Evolutionary conservation across 306 rosid genomes (phyloP).

Genomic region (Prunus mume): DNA sequence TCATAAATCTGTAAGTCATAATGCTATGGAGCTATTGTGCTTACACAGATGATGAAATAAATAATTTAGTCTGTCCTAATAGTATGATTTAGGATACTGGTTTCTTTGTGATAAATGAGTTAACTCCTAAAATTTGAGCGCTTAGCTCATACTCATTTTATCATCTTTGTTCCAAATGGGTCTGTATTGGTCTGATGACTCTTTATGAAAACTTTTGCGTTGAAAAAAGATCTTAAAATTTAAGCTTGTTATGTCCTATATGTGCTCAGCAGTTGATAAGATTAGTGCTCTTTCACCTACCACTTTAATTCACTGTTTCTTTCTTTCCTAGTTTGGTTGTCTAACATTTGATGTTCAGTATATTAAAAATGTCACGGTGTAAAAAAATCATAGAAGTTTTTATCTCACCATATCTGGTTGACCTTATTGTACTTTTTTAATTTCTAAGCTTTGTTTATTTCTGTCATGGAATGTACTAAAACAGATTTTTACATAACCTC

Average conservation of each 20-base stretch:
- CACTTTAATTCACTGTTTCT: too few relatives aligned
- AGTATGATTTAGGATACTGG: background rate
- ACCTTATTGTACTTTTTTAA: too few relatives aligned
- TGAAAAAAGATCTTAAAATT: too few relatives aligned
- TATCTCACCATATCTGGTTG: too few relatives aligned
- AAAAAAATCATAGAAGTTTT: too few relatives aligned
- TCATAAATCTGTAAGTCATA: background rate
- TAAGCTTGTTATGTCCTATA: too few relatives aligned
- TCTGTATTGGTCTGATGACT: background rate
- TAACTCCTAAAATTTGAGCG: background rate
- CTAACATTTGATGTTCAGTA: too few relatives aligned
- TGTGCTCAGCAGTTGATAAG: too few relatives aligned
- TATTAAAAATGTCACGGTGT: too few relatives aligned
- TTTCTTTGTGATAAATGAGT: too few relatives aligned
- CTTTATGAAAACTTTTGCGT: background rate
- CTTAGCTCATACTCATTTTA: background rate
- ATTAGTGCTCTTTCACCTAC: too few relatives aligned
- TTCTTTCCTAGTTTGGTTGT: too few relatives aligned
- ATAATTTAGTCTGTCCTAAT: background rate
- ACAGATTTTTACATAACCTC: background rate
- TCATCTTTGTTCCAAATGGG: background rate
- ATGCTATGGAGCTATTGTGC: background rate
- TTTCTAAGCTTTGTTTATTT: background rate
- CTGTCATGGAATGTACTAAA: background rate
- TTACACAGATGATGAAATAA: background rate